A percentile compares a stretch with the other conserved stretches of the same genome.
phyloP scores from a whole-genome alignment of 164 flowering plant species.

The Tinospora cordifolia region DNA sequence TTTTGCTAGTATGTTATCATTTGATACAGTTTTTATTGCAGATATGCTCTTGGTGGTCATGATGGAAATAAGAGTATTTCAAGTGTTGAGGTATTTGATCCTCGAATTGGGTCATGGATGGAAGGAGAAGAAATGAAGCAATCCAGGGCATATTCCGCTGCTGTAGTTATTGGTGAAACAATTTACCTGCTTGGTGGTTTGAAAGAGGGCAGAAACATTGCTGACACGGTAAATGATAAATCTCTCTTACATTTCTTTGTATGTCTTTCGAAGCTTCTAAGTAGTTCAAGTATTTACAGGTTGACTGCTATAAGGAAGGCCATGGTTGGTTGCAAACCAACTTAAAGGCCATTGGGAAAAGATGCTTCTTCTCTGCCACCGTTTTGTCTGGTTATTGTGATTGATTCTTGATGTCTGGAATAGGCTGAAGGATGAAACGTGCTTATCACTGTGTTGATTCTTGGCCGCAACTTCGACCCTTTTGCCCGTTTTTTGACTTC shows the following conservation, averaged over 20 bases:
- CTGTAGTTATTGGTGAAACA: constrained; percentile 41
- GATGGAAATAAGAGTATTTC: constrained; percentile 60
- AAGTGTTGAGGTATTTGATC: constrained; percentile 74
- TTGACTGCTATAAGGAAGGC: constrained; percentile 62
- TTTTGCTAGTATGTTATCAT: background rate
- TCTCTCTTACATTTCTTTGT: background rate
- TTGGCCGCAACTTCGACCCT: too few relatives aligned
- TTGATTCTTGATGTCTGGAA: background rate
- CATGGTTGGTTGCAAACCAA: constrained; percentile 48
- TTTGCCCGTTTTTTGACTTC: background rate
- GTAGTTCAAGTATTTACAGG: constrained; percentile 32
- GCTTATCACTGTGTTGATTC: background rate
- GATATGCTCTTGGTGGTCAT: constrained; percentile 82
- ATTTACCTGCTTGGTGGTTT: constrained; percentile 66
- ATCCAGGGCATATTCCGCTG: constrained; percentile 56
- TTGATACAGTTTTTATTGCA: constrained; percentile 18
- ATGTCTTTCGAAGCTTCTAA: background rate
- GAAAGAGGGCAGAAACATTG: constrained; percentile 18
- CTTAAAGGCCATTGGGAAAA: constrained; percentile 37
- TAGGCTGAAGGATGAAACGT: background rate
- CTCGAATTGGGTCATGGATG: constrained; percentile 66
- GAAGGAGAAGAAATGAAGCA: constrained; percentile 51
- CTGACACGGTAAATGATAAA: constrained; percentile 35
- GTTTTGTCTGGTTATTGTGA: constrained; percentile 15
- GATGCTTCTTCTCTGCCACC: constrained; percentile 55